Conservation (phyloP, 2,329 filamentous ascomycete species). For the Malbranchea cinnamomea region DNA sequence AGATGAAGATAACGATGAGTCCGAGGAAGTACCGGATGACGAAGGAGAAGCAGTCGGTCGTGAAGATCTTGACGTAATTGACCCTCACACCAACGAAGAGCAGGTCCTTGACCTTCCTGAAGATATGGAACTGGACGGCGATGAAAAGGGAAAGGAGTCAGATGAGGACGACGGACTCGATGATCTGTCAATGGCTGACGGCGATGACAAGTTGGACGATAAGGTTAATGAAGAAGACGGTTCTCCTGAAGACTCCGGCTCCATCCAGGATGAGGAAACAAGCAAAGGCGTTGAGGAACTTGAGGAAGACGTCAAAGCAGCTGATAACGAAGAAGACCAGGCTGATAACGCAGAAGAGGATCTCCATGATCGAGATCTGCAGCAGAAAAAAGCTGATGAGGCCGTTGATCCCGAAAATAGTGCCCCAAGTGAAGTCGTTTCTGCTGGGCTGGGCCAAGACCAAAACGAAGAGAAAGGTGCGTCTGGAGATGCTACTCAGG, state of each 20-base stretch:
- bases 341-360: slow-evolving; percentile 34
- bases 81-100: slow-evolving; percentile 67
- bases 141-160: slow-evolving; percentile 39
- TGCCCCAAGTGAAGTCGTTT: slow-evolving; percentile 27
- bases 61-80: slow-evolving; percentile 49
- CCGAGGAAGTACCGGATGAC: slow-evolving; percentile 35
- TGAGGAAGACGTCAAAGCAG: slow-evolving; percentile 34
- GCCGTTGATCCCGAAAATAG: slow-evolving; percentile 41
- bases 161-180: slow-evolving; percentile 39
- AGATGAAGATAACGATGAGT: slow-evolving; percentile 40
- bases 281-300: slow-evolving; percentile 17
- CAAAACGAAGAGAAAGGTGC: slow-evolving; percentile 32
- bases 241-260: slow-evolving; percentile 16
- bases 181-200: slow-evolving; percentile 31
- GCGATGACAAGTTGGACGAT: slow-evolving; percentile 21
- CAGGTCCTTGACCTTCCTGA: slow-evolving; percentile 73
- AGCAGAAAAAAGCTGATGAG: slow-evolving; percentile 33
- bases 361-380: slow-evolving; percentile 33
- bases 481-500: slow-evolving; percentile 28
- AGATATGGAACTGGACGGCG: slow-evolving; percentile 67
- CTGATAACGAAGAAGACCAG: slow-evolving; percentile 22
- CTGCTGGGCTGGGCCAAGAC: slow-evolving; percentile 25
- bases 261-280: slow-evolving; percentile 27
- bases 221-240: slow-evolving; percentile 12
- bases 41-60: slow-evolving; percentile 48